A percentile compares a stretch with the other conserved stretches of the same genome.
Conservation (phyloP, 441 rosid species). For the Erodium moschatum region DNA sequence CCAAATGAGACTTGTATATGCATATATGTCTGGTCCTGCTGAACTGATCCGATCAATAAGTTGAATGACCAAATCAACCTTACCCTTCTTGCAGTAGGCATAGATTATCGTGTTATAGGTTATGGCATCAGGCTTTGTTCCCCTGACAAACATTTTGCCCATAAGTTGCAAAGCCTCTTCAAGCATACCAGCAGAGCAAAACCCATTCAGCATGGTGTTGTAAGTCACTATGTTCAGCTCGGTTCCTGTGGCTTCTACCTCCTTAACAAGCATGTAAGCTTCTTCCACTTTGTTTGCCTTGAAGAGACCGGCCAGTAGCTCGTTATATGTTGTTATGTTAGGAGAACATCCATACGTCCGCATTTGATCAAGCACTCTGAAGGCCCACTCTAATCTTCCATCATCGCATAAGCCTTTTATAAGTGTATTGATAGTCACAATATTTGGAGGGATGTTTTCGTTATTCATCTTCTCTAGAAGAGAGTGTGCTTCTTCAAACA, state of each 20-base stretch:
- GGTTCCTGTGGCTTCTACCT: conserved; percentile 39
- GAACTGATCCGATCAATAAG: conserved; percentile 33
- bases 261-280: conserved; percentile 39
- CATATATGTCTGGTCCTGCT: conserved; percentile 47
- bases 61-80: conserved; percentile 35
- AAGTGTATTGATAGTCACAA: conserved; percentile 53
- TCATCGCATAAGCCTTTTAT: conserved; percentile 57
- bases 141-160: conserved; percentile 55
- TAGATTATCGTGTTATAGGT: conserved; percentile 45
- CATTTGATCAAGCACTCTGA: conserved; percentile 46
- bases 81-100: conserved; percentile 49
- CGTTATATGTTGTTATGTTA: conserved; percentile 56
- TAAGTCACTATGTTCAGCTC: conserved; percentile 48
- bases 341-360: conserved; percentile 43
- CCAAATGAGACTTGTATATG: conserved; percentile 55
- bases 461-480: conserved; percentile 50
- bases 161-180: conserved; percentile 42
- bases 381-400: conserved; percentile 57
- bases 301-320: conserved; percentile 51
- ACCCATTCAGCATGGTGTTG: conserved; percentile 59
- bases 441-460: conserved; percentile 54
- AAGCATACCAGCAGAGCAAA: conserved; percentile 40
- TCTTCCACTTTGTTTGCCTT: conserved; percentile 37
- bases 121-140: conserved; percentile 47
- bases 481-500: conserved; percentile 55